Evolutionary conservation across 192 early-diverging fungal genomes (phyloP).

Genomic region (Dimargaris cristalligena): DNA sequence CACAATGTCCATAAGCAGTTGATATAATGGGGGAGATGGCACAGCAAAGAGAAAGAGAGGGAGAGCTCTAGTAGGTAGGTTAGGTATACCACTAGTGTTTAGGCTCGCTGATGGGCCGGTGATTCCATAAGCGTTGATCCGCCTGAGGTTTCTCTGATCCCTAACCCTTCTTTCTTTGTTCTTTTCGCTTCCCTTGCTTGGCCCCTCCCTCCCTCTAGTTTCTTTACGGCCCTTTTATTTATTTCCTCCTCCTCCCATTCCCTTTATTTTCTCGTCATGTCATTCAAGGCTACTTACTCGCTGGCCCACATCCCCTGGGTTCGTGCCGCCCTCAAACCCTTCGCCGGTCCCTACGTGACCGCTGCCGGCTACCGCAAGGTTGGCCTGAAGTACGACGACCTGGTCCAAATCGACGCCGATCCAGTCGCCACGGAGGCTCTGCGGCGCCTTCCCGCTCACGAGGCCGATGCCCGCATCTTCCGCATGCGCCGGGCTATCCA

Average conservation of each 20-base stretch:
- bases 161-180: no score
- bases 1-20: no score
- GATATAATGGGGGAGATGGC: no score
- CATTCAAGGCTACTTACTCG: constrained; percentile 8
- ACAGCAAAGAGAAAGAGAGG: no score
- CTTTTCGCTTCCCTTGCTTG: not conserved
- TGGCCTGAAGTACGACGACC: constrained; percentile 80
- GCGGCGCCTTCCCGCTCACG: constrained; percentile 50
- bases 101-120: no score
- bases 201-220: not conserved
- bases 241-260: not conserved
- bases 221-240: not conserved
- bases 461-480: constrained; percentile 54
- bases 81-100: no score
- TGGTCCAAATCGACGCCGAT: constrained; percentile 67
- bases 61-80: no score
- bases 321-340: constrained; percentile 8
- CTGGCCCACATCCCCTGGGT: constrained; percentile 9
- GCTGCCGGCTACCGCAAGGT: constrained; percentile 10
- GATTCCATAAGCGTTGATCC: no score
- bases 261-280: not conserved
- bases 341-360: constrained; percentile 3
- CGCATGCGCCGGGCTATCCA: constrained; percentile 67
- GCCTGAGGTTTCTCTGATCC: no score
- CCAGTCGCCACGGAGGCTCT: constrained; percentile 68